A percentile compares a stretch with the other conserved stretches of the same genome.
Conservation (phyloP, 2,329 filamentous ascomycete species). For the Alternaria angustiovoidea region DNA sequence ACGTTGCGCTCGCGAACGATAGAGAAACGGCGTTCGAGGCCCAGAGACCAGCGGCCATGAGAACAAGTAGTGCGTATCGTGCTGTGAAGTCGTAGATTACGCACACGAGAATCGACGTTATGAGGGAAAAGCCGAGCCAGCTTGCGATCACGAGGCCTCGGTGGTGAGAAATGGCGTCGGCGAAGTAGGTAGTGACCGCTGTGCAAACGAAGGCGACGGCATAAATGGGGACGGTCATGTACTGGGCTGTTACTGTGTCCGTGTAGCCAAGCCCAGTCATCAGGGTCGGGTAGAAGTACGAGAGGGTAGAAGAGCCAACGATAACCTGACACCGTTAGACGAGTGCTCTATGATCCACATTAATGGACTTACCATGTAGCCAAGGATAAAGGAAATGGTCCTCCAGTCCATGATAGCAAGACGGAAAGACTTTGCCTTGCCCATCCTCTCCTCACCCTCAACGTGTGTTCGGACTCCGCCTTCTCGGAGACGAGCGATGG, state of each 20-base stretch:
- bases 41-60: slow-evolving; percentile 66
- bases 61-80: slow-evolving; percentile 63
- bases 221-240: slow-evolving; percentile 64
- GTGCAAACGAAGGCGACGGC: slow-evolving; percentile 61
- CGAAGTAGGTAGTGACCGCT: slow-evolving; percentile 56
- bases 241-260: slow-evolving; percentile 55
- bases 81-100: slow-evolving; percentile 61
- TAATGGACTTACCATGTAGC: slow-evolving; percentile 56
- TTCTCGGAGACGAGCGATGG: slow-evolving; percentile 55
- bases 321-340: slow-evolving; percentile 43
- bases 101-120: slow-evolving; percentile 52
- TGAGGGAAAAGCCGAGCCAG: slow-evolving; percentile 56
- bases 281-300: slow-evolving; percentile 64
- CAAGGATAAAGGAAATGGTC: slow-evolving; percentile 59
- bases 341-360: slow-evolving; percentile 21
- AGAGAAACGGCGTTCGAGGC: slow-evolving; percentile 61
- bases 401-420: slow-evolving; percentile 56
- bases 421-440: slow-evolving; percentile 50
- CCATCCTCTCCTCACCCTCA: slow-evolving; percentile 42
- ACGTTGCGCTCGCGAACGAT: slow-evolving; percentile 62
- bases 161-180: slow-evolving; percentile 56
- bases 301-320: slow-evolving; percentile 60
- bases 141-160: slow-evolving; percentile 59
- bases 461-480: slow-evolving; percentile 52
- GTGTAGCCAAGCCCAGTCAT: slow-evolving; percentile 62